Conservation (phyloP, 805 yeast genomes). For the Kregervanrija pseudodelftensis region DNA sequence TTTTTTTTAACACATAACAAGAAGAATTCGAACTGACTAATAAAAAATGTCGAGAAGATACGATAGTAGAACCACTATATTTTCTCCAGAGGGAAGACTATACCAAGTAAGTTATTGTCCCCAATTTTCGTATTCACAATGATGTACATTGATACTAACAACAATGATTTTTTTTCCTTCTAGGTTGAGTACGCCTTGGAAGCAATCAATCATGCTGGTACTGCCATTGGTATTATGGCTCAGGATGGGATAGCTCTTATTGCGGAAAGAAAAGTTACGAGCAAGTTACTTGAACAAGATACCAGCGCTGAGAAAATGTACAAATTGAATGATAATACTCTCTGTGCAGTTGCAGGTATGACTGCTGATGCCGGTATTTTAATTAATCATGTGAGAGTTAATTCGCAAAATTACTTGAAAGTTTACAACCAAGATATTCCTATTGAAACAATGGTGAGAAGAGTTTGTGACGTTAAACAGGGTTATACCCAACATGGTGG, state of each 20-base stretch:
- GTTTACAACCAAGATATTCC: slow-evolving; percentile 90
- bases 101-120: slow-evolving; percentile 57
- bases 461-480: slow-evolving; percentile 89
- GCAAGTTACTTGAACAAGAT: slow-evolving; percentile 89
- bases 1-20: too few species aligned
- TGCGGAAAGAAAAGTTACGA: slow-evolving; percentile 93
- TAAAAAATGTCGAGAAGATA: slow-evolving; percentile 79
- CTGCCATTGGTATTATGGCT: slow-evolving; percentile 72
- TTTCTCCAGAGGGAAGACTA: slow-evolving; percentile 97
- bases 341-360: slow-evolving; percentile 97
- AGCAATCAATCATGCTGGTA: slow-evolving; percentile 78
- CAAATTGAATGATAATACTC: slow-evolving; percentile 56
- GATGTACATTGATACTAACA: background rate
- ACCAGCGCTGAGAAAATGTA: slow-evolving; percentile 90
- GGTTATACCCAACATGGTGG: slow-evolving; percentile 99
- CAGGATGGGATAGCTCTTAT: slow-evolving; percentile 89
- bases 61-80: slow-evolving; percentile 97
- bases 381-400: slow-evolving; percentile 76
- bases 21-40: too few species aligned
- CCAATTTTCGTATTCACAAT: background rate
- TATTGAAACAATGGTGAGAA: slow-evolving; percentile 82
- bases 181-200: slow-evolving; percentile 88
- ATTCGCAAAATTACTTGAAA: slow-evolving; percentile 79
- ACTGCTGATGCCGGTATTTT: slow-evolving; percentile 94
- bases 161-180: background rate